phyloP scores from a whole-genome alignment of 148 eudicot genomes.

The Diospyros kaki region DNA sequence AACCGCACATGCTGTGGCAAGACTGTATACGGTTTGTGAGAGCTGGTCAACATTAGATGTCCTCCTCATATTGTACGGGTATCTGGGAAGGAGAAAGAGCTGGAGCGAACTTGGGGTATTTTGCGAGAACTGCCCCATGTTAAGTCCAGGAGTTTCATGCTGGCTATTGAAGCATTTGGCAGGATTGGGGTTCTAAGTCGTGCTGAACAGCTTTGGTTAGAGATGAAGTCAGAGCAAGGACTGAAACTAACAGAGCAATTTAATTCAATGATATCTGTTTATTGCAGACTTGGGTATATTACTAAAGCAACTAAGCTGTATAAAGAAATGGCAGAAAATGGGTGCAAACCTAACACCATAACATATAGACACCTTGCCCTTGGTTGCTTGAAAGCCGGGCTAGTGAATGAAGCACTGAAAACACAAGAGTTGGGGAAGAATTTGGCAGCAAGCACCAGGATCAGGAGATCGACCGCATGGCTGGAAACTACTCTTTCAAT shows the following conservation, averaged over 20 bases:
- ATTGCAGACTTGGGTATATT: too few species aligned
- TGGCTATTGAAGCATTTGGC: constrained; percentile 78
- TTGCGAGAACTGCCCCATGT: constrained; percentile 62
- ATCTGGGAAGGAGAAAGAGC: constrained; percentile 56
- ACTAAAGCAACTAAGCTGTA: too few species aligned
- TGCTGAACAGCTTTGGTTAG: too few species aligned
- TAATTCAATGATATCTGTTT: constrained; percentile 51
- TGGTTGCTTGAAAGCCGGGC: too few species aligned
- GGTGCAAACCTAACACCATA: too few species aligned
- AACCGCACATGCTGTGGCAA: constrained; percentile 80
- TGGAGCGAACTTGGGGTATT: constrained; percentile 54
- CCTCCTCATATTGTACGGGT: constrained; percentile 74
- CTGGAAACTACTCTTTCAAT: constrained; percentile 12
- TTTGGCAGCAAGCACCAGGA: too few species aligned
- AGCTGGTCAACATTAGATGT: constrained; percentile 91
- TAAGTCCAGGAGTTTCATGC: constrained; percentile 58
- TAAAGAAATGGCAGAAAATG: too few species aligned
- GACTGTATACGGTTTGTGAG: constrained; percentile 69
- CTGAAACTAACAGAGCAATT: constrained; percentile 72
- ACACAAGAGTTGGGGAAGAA: too few species aligned
- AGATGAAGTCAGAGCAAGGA: too few species aligned
- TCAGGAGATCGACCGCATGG: constrained; percentile 72
- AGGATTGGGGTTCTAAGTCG: too few species aligned
- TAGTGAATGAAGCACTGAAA: too few species aligned
- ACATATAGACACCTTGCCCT: too few species aligned